Base-by-base conservation (phyloP, 2,329 filamentous ascomycete species). In the Tolypocladium ovalisporum region DNA sequence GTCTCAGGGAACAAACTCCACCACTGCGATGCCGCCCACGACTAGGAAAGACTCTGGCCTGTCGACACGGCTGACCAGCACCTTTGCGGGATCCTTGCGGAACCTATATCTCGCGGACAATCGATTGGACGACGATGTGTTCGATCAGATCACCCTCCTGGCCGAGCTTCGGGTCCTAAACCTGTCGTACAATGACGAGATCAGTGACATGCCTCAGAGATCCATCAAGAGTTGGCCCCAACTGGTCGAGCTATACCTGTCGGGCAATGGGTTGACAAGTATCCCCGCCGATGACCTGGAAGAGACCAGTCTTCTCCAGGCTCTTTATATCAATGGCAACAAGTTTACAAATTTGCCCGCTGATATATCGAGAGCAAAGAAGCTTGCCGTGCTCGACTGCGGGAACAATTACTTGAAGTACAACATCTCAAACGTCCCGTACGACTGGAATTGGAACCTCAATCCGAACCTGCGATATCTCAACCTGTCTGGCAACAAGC, bases 381-480 rank as follows among this genome's bases (percentile, higher is more conserved):
- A 94, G 71, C 81, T 99, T 32, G 87, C 91, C 6, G 88, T 97
- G 54, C 79, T 99, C 54, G 94, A 99, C 72, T 95, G 95, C 61
- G 93, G 92, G 60, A 97, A 89, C 78, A 99, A 99, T 68, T 86
- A 84, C 27, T 78, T 99, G 58, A 99, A 97, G 72, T 99, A 99
- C 80, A 99, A 99, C 69, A 95, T 99, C 53, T 94, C 91, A 35
- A 99, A 99, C 67, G 96, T 96, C 79, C 94, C 93, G 0, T 99
- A 99, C 69, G 94, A 99, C 70, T 99, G 94, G 94, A 99, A 99
- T 67, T 99, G 94, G 94, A 97, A 97, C 68, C 89, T 94, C 79
- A 99, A 99, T 67, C 90, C 89, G 54, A 95, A 97, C 65, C 76
- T 99, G 62, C 88, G 92, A 61, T 99, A 95, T 68, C 85, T 99